Evolutionary conservation across 2,329 filamentous ascomycete genomes (phyloP).

Genomic region (Monilinia laxa): DNA sequence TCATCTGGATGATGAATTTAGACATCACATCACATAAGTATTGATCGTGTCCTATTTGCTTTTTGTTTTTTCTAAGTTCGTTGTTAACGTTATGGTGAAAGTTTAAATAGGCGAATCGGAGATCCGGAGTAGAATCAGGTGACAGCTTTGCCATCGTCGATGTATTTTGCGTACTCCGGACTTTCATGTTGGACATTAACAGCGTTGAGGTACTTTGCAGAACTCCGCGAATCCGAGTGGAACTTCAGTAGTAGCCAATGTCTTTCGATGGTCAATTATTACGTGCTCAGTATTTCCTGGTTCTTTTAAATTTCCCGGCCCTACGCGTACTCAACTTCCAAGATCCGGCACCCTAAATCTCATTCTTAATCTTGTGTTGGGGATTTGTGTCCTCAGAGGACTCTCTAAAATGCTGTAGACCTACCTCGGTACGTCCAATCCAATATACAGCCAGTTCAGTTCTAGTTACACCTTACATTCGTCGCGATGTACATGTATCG

Average conservation of each 20-base stretch:
- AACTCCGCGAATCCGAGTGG: not conserved
- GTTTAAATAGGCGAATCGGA: not conserved
- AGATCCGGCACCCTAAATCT: constrained; percentile 12
- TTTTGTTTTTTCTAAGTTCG: not conserved
- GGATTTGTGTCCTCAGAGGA: not conserved
- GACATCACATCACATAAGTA: not conserved
- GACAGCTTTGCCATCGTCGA: not conserved
- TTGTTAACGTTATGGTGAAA: not conserved
- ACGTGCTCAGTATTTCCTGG: not conserved
- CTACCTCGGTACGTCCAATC: not conserved
- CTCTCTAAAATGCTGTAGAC: not conserved
- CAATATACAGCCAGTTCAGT: constrained; percentile 3
- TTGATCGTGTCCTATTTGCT: not conserved
- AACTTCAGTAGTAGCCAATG: not conserved
- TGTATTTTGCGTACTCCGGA: not conserved
- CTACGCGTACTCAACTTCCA: constrained; percentile 6
- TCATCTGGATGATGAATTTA: not conserved
- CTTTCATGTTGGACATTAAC: not conserved
- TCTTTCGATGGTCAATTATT: not conserved
- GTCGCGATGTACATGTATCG: not conserved
- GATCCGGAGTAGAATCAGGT: not conserved
- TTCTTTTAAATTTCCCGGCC: not conserved
- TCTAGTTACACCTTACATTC: not conserved
- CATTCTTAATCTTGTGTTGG: not conserved
- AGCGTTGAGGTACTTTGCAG: not conserved